phyloP scores from a whole-genome alignment of 2,329 filamentous ascomycete species.

The Myriosclerotinia scirpicola region DNA sequence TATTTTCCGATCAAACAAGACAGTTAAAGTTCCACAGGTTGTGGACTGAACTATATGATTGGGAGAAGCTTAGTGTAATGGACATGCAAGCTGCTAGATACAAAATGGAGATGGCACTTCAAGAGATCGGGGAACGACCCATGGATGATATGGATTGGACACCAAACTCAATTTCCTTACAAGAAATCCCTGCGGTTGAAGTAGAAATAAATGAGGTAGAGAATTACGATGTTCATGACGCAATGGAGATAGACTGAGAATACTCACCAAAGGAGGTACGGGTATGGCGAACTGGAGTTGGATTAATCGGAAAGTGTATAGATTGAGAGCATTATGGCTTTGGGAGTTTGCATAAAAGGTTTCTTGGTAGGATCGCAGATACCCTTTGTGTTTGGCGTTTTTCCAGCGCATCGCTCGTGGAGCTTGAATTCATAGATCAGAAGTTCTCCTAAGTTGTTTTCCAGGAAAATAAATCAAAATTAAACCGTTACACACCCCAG shows the following conservation, averaged over 20 bases:
- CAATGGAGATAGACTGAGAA: slow-evolving; percentile 36
- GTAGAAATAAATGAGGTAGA: slow-evolving; percentile 17
- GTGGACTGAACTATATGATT: slow-evolving; percentile 32
- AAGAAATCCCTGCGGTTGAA: slow-evolving; percentile 30
- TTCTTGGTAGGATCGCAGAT: slow-evolving; percentile 12
- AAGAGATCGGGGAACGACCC: slow-evolving; percentile 36
- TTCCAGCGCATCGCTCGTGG: neutral
- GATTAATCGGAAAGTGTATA: slow-evolving; percentile 7
- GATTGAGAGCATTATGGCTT: neutral
- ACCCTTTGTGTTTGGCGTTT: slow-evolving; percentile 13
- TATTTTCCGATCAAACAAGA: slow-evolving; percentile 36
- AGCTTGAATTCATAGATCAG: neutral
- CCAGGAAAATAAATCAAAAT: neutral
- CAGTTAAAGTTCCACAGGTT: slow-evolving; percentile 35
- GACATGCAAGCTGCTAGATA: slow-evolving; percentile 31
- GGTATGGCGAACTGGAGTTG: slow-evolving; percentile 1
- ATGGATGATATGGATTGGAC: slow-evolving; percentile 42
- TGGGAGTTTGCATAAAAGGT: neutral
- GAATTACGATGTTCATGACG: slow-evolving; percentile 27
- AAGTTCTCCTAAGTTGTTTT: neutral
- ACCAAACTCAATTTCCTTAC: slow-evolving; percentile 36
- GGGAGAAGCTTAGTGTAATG: slow-evolving; percentile 29
- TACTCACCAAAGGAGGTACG: neutral
- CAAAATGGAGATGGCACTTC: slow-evolving; percentile 33
- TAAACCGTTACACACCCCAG: neutral